Evolutionary conservation across 768 basidiomycete species (phyloP).

Genomic region (Coprinellus micaceus): DNA sequence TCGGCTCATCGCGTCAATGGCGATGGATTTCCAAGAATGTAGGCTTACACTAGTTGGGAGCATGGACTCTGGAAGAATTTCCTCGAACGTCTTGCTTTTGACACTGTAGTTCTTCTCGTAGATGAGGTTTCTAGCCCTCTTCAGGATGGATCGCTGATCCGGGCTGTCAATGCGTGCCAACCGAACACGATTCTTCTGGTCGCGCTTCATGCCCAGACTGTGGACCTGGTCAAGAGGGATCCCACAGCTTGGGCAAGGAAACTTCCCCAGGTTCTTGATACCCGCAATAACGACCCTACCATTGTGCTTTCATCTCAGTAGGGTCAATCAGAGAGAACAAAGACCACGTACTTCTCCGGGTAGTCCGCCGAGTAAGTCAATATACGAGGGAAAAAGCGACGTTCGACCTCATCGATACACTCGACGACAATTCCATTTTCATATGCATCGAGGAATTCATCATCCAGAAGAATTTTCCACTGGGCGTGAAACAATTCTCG

Average conservation of each 20-base stretch:
- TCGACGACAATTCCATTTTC: background rate
- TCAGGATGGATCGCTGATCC: background rate
- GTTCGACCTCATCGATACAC: background rate
- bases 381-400: constrained; percentile 2
- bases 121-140: background rate
- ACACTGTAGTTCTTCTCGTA: background rate
- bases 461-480: constrained; percentile 18
- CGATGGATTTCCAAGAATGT: too few relatives aligned
- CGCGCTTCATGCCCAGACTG: background rate
- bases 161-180: background rate
- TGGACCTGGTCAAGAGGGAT: background rate
- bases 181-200: background rate
- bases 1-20: too few relatives aligned
- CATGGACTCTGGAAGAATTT: background rate
- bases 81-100: background rate
- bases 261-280: background rate
- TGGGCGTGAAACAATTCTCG: constrained; percentile 25
- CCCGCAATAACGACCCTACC: background rate
- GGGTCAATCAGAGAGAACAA: background rate
- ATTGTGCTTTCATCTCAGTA: too few relatives aligned
- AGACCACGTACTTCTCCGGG: constrained; percentile 5
- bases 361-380: constrained; percentile 8
- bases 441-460: constrained; percentile 3
- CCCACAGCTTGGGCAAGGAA: background rate
- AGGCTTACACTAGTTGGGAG: background rate